Base-by-base conservation (phyloP, 768 basidiomycete genomes). In the Clavulina sp. region DNA sequence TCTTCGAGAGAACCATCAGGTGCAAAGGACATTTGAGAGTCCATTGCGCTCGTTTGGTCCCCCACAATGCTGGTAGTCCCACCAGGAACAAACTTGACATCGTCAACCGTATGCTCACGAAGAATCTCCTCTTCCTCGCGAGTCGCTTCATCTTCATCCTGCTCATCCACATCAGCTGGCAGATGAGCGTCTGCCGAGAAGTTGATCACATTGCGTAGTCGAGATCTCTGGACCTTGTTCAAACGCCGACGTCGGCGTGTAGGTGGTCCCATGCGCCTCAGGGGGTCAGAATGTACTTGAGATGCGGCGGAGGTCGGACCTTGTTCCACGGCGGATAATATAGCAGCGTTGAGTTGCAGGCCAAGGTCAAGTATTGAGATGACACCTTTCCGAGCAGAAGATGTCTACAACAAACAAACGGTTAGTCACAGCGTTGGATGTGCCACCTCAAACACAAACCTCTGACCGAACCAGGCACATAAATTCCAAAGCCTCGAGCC, bases 361-460 rank as follows among this genome's bases (percentile, higher is more conserved):
- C 75, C 72, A 69, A 85, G 77, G 62, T 88, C 83, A 26, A 87
- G 68, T 53, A 85, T 72, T 5, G 77, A 76, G 21, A 81, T 55
- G 44, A 88, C 73, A 23, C 78, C 74, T 55, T 74, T 74, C 58
- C 78, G 76, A 5, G 85, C 66, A 18, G 79, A 70, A 0, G 73
- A 69, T 19, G 79, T 78, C 83, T 55, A 74, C 23, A 87, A 69
- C 3, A 88, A 68, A 60, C 82, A 85, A 32, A 75, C 71, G 23
- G 66, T 68, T 51, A 76, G 68, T 4, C 87, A 65, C 53, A 31
- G 84, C 34, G 68, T 57, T 83, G 83, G 53, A 30, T 47, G 23
- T 28, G 32, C 36, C 32, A 48, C 5, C 24, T 19, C 21, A 47
- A 51, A 41, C 48, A 4, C 13, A 40, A 18, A 48, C 16, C 16